Evolutionary conservation across 2,329 filamentous ascomycete species (phyloP).

Genomic region (Dryadomyces quercivorus): DNA sequence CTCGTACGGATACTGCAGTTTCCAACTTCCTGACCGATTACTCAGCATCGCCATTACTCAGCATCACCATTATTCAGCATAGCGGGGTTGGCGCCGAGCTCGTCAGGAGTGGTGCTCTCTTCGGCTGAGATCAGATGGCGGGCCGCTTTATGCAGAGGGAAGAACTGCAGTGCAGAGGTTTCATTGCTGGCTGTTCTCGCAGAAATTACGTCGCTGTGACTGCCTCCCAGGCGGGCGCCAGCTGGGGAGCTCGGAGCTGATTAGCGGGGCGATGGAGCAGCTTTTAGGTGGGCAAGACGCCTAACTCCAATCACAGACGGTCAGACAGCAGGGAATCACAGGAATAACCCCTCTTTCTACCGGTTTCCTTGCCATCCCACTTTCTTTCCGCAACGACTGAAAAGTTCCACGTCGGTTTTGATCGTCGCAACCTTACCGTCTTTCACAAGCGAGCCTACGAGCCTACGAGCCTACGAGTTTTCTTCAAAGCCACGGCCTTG

Average conservation of each 20-base stretch:
- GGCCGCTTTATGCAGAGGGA: too few relatives aligned
- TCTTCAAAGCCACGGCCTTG: not conserved
- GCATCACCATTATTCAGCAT: too few relatives aligned
- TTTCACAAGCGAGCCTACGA: not conserved
- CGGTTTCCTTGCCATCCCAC: slow-evolving; percentile 6
- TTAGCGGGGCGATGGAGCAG: not conserved
- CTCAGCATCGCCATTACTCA: too few relatives aligned
- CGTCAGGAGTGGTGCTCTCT: too few relatives aligned
- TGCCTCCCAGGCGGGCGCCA: too few relatives aligned
- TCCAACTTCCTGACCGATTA: too few relatives aligned
- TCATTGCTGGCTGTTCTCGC: too few relatives aligned
- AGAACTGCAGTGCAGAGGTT: too few relatives aligned
- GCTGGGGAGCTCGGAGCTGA: not conserved
- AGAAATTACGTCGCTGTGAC: not conserved
- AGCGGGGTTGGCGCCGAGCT: too few relatives aligned
- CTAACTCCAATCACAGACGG: not conserved
- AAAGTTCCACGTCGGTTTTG: slow-evolving; percentile 8
- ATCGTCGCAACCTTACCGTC: not conserved
- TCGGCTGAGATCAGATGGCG: too few relatives aligned
- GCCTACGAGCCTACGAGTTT: not conserved
- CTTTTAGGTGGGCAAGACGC: slow-evolving; percentile 2
- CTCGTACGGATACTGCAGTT: too few relatives aligned
- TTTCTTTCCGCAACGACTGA: slow-evolving; percentile 5
- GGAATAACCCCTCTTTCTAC: slow-evolving; percentile 5
- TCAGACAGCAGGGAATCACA: not conserved